Base-by-base conservation (phyloP, 1,284 basidiomycete species). In the Sporisorium iseilematis-ciliati region DNA sequence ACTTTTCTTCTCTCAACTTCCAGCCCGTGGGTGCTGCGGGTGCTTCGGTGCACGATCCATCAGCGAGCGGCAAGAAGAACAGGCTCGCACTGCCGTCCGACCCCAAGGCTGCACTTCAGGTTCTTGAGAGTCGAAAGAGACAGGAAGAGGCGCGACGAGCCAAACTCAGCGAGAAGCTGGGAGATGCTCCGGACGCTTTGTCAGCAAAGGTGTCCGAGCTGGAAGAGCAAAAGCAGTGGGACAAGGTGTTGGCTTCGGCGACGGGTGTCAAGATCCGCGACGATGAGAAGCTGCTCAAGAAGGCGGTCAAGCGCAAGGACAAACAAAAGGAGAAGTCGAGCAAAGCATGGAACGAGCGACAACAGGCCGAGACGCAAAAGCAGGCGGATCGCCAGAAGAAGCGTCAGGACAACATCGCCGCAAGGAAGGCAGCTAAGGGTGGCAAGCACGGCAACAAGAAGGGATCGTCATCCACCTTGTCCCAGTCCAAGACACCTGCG, bases 261-360 rank as follows among this genome's bases (percentile, higher is more conserved):
- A 64, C 75, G 41, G 83, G 83, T 35, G 77, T 82, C 63, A 82
- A 81, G 72, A 79, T 84, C 38, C 80, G 82, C 41, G 82, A 84
- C 58, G 82, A 84, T 59, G 83, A 83, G 26, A 65, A 67, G 60
- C 40, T 82, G 60, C 69, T 84, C 26, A 81, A 82, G 50, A 82
- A 83, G 61, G 79, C 79, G 20, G 71, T 66, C 40, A 83, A 83
- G 73, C 71, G 72, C 29, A 79, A 77, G 52, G 83, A 84, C 31
- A 81, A 82, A 65, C 63, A 65, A 11, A 84, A 83, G 67, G 72
- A 71, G 11, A 83, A 83, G 57, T 82, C 81, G 54, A 60, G 67
- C 42, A 78, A 73, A 50, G 77, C 70, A 14, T 84, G 83, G 83
- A 80, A 71, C 52, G 79, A 84, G 53, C 66, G 82, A 33, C 63